Evolutionary conservation across 352 stramenopile species (phyloP).

Genomic region (Phytopythium oedochilum): DNA sequence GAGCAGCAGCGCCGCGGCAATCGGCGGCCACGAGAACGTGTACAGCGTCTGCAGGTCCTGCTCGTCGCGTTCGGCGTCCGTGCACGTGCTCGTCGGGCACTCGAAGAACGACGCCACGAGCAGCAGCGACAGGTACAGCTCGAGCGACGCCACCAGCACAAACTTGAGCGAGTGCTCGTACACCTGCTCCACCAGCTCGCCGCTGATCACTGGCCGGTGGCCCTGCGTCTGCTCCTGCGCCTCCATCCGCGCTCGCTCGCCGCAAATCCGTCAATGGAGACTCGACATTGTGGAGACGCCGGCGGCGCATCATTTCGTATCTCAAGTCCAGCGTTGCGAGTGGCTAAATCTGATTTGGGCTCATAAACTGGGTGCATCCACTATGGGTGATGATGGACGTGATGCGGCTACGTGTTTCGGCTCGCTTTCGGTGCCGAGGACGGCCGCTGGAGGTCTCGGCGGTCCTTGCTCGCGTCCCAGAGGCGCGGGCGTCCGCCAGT

Average conservation of each 20-base stretch:
- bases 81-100: slow-evolving; percentile 16
- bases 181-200: not conserved
- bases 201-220: not conserved
- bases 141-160: slow-evolving; percentile 39
- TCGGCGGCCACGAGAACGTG: slow-evolving; percentile 43
- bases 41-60: slow-evolving; percentile 49
- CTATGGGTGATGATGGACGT: too few relatives aligned
- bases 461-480: slow-evolving; percentile 29
- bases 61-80: slow-evolving; percentile 23
- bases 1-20: slow-evolving; percentile 27
- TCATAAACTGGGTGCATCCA: too few relatives aligned
- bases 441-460: slow-evolving; percentile 10
- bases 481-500: slow-evolving; percentile 13
- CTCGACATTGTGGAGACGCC: not conserved
- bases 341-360: too few relatives aligned
- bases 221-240: not conserved
- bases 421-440: not conserved
- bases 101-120: slow-evolving; percentile 58
- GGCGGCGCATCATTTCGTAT: too few relatives aligned
- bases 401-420: too few relatives aligned
- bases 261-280: too few relatives aligned
- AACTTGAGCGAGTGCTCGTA: slow-evolving; percentile 30
- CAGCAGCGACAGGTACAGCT: slow-evolving; percentile 48
- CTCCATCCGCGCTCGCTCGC: not conserved
- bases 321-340: too few relatives aligned